A percentile compares a stretch with the other conserved stretches of the same genome.
These are phyloP conservation scores for Stephania cephalantha DNA, from an alignment of 164 flowering plant species.

Conservation along the genomic window DNA sequence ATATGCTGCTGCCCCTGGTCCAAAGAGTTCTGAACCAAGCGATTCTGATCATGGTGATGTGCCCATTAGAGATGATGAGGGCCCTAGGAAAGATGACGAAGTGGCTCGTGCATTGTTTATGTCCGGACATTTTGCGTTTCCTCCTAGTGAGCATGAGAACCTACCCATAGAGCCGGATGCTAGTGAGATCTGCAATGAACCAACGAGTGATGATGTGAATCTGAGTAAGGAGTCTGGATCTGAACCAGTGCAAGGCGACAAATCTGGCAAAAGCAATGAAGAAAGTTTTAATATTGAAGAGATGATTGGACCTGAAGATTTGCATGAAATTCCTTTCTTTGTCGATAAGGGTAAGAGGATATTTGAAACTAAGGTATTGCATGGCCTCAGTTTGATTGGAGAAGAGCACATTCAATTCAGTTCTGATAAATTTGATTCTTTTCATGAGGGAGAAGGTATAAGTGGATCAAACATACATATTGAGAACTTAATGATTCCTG, in stretches of 20 bases:
- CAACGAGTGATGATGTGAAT: constrained; percentile 19
- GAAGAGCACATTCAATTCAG: constrained; percentile 42
- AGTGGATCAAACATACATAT: constrained; percentile 14
- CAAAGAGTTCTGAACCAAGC: constrained; percentile 30
- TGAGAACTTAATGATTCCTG: constrained; percentile 11
- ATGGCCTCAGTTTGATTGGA: constrained; percentile 35
- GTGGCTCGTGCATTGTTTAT: constrained; percentile 61
- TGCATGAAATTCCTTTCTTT: constrained; percentile 34
- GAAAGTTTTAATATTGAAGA: constrained; percentile 36
- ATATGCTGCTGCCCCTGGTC: constrained; percentile 88
- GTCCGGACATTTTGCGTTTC: constrained; percentile 91
- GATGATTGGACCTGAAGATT: constrained; percentile 34
- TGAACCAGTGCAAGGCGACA: constrained; percentile 29
- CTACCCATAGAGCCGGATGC: constrained; percentile 40
- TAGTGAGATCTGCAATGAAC: constrained; percentile 32
- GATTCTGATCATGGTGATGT: constrained; percentile 25
- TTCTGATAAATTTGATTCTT: constrained; percentile 25
- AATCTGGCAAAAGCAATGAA: constrained; percentile 32
- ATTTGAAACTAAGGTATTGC: constrained; percentile 33
- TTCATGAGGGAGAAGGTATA: constrained; percentile 24
- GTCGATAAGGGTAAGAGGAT: constrained; percentile 39
- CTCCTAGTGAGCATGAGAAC: constrained; percentile 71
- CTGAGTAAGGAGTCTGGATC: constrained; percentile 18
- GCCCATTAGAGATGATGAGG: constrained; percentile 20
- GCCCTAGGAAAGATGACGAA: constrained; percentile 19